Evolutionary conservation across 768 basidiomycete species (phyloP), one percentile per base, ranked within the genome.

Genomic region (Boletus fagicola): DNA sequence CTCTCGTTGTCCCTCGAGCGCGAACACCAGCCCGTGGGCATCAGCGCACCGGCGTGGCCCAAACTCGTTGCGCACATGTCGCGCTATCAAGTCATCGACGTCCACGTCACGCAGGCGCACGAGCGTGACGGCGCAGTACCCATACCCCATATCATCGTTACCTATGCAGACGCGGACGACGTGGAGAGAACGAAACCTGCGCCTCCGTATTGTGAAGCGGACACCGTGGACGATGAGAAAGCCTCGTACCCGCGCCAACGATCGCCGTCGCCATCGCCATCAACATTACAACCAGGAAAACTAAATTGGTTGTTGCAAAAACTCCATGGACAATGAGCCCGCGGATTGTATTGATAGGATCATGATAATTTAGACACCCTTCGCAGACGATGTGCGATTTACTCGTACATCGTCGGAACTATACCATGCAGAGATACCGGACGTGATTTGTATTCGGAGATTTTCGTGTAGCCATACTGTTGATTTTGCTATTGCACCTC

Each of bases 1-100:
- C 77, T 86, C 6, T 70, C 75, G 5, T 80, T 86, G 60, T 74
- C 72, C 31, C 65, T 80, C 16, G 69, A 73, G 11, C 70, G 72
- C 0, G 59, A 72, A 6, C 59, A 67, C 55, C 65, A 74, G 47
- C 69, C 65, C 26, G 80, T 80, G 39, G 76, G 76, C 53, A 86
- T 83, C 63, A 85, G 76, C 39, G 80, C 72, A 44, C 76, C 69
- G 36, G 84, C 77, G 36, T 86, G 84, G 84, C 58, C 71, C 6
- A 70, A 70, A 2, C 69, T 82, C 5, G 61, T 76, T 12, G 56
- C 74, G 1, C 72, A 74, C 52, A 63, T 85, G 51, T 50, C 76
- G 8, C 72, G 76, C 20, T 80, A 78, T 28, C 80, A 83, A 48
- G 70, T 83, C 60, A 73, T 85, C 51, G 77, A 82, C 51, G 70